Evolutionary conservation across 495 filamentous ascomycete species (phyloP), one percentile per base, ranked within the genome.

Genomic region (Penicillium egyptiacum): DNA sequence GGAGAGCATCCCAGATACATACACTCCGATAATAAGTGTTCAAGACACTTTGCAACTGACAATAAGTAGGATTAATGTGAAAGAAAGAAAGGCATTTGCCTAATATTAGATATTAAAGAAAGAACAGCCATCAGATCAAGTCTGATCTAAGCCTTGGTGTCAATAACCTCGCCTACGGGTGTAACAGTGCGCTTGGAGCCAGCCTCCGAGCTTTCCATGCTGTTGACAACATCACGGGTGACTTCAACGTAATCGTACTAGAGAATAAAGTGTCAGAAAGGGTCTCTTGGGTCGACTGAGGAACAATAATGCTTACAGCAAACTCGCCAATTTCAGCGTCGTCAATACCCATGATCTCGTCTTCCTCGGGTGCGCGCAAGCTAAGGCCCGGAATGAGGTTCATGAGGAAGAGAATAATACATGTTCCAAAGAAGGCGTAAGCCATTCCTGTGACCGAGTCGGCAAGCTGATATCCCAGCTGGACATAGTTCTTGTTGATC

Each of bases 301-400:
- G 11, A 50, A 5, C 44, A 40, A 45, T 9, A 39, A 52, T 20
- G 77, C 82, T 66, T 79, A 85, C 82, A 39, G 94, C 94, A 73
- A 96, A 98, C 78, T 98, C 93, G 69, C 93, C 93, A 68, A 97
- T 93, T 76, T 98, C 91, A 28, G 89, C 86, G 69, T 97, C 93
- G 68, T 98, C 93, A 57, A 96, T 92, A 61, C 93, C 93, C 51
- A 92, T 77, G 37, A 96, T 86, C 73, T 98, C 93, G 31, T 91
- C 87, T 57, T 95, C 90, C 67, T 96, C 90, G 17, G 76, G 77
- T 0, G 88, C 88, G 43, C 93, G 89, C 48, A 98, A 86, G 58
- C 82, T 83, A 17, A 96, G 78, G 12, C 90, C 89, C 2, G 93
- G 92, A 39, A 96, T 84, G 54, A 93, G 78, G 70, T 96, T 95